Evolutionary conservation across 78 protist species (phyloP).

Genomic region (Polysphondylium violaceum): DNA sequence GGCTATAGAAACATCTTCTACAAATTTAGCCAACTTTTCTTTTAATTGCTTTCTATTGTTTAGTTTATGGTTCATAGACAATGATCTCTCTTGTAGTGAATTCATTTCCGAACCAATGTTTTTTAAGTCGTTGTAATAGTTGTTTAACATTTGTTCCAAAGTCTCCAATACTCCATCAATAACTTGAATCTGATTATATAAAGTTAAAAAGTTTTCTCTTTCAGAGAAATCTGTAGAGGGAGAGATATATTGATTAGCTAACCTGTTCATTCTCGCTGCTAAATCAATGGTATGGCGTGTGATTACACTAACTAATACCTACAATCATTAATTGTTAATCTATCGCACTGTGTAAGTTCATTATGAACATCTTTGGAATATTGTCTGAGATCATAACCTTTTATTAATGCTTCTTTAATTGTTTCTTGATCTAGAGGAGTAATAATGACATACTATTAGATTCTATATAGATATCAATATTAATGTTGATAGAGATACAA

Average conservation of each 20-base stretch:
- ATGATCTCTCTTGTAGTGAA: slow-evolving; percentile 46
- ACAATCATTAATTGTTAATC: slow-evolving; percentile 51
- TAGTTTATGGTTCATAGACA: slow-evolving; percentile 69
- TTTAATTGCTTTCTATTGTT: slow-evolving; percentile 55
- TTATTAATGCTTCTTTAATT: slow-evolving; percentile 51
- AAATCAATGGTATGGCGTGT: background rate
- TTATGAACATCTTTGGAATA: slow-evolving; percentile 48
- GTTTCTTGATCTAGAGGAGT: slow-evolving; percentile 48
- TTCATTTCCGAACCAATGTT: slow-evolving; percentile 73
- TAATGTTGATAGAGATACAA: background rate
- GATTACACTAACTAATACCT: no score
- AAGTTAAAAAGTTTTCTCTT: slow-evolving; percentile 52
- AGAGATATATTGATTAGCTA: background rate
- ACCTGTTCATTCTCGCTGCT: no score
- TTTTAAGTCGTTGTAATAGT: slow-evolving; percentile 47
- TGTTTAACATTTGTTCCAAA: slow-evolving; percentile 50
- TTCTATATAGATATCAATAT: background rate
- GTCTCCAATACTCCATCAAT: slow-evolving; percentile 35
- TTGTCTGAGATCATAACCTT: slow-evolving; percentile 42
- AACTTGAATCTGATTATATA: slow-evolving; percentile 48
- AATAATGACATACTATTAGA: background rate
- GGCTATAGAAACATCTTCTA: slow-evolving; percentile 24
- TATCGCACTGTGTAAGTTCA: slow-evolving; percentile 37
- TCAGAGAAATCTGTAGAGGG: slow-evolving; percentile 26
- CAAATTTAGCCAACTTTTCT: slow-evolving; percentile 35